Conservation (phyloP, 2,329 filamentous ascomycete genomes). For the Diaporthe velutina region DNA sequence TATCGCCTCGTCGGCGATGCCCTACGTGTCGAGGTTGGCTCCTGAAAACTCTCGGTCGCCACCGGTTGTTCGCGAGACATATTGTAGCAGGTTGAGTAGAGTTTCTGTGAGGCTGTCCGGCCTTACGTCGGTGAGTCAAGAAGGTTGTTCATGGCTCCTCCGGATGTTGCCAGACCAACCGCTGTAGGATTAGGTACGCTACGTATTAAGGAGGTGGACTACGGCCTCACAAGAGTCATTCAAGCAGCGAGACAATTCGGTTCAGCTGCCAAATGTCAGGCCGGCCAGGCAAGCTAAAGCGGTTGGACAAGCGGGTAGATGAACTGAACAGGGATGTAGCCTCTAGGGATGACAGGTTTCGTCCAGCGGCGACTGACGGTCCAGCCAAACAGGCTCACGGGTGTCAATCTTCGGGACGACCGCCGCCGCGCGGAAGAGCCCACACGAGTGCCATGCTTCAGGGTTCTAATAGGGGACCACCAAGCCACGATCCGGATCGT, state of each 20-base stretch:
- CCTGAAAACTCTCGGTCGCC: slow-evolving; percentile 9
- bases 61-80: not conserved
- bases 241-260: not conserved
- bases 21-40: slow-evolving; percentile 4
- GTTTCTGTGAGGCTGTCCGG: not conserved
- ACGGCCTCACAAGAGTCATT: not conserved
- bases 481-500: not conserved
- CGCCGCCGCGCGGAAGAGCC: slow-evolving; percentile 14
- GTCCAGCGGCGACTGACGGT: not conserved
- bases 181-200: not conserved
- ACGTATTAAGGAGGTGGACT: slow-evolving; percentile 2
- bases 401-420: slow-evolving; percentile 18
- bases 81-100: slow-evolving; percentile 22
- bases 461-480: not conserved
- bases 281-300: slow-evolving; percentile 6
- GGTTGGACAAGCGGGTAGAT: slow-evolving; percentile 16
- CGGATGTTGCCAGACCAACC: not conserved
- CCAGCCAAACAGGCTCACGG: slow-evolving; percentile 3
- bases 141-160: not conserved
- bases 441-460: not conserved
- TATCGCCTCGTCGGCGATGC: not conserved
- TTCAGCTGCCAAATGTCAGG: not conserved
- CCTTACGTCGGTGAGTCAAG: not conserved
- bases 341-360: slow-evolving; percentile 15
- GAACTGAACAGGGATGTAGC: slow-evolving; percentile 9